Conservation (phyloP, 345 rosid genomes). For the Lagerstroemia speciosa region DNA sequence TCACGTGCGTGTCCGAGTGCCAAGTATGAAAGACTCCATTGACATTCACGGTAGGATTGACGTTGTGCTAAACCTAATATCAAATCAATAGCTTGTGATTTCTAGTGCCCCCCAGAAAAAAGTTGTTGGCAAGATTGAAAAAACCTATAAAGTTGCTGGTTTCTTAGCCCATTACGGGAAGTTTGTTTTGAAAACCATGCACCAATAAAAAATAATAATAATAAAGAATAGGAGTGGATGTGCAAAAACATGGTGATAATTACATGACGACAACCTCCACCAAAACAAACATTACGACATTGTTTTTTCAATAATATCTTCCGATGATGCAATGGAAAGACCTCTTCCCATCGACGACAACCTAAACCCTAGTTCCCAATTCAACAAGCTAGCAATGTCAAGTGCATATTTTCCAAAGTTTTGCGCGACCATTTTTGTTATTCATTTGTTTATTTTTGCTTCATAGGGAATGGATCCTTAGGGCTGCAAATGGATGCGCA, state of each 20-base stretch:
- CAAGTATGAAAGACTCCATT: too few relatives aligned
- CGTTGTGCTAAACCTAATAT: too few relatives aligned
- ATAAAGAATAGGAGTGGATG: not conserved
- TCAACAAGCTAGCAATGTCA: not conserved
- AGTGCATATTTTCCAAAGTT: not conserved
- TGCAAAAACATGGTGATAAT: not conserved
- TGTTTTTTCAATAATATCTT: too few relatives aligned
- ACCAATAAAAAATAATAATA: too few relatives aligned
- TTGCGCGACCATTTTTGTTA: not conserved
- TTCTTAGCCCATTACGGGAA: not conserved
- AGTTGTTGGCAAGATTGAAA: too few relatives aligned
- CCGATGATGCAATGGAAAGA: not conserved
- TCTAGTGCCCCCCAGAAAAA: not conserved
- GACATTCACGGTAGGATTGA: too few relatives aligned
- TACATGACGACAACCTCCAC: not conserved
- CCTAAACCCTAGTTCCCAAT: not conserved
- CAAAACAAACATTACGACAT: not conserved
- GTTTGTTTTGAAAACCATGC: not conserved
- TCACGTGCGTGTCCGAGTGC: too few relatives aligned
- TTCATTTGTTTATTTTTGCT: too few relatives aligned
- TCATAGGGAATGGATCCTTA: too few relatives aligned
- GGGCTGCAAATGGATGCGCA: too few relatives aligned
- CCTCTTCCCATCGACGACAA: not conserved
- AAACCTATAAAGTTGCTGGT: too few relatives aligned
- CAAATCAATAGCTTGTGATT: too few relatives aligned